A percentile compares a stretch with the other conserved stretches of the same genome.
Conservation (phyloP, 2,329 filamentous ascomycete genomes). For the Colletotrichum sp. region DNA sequence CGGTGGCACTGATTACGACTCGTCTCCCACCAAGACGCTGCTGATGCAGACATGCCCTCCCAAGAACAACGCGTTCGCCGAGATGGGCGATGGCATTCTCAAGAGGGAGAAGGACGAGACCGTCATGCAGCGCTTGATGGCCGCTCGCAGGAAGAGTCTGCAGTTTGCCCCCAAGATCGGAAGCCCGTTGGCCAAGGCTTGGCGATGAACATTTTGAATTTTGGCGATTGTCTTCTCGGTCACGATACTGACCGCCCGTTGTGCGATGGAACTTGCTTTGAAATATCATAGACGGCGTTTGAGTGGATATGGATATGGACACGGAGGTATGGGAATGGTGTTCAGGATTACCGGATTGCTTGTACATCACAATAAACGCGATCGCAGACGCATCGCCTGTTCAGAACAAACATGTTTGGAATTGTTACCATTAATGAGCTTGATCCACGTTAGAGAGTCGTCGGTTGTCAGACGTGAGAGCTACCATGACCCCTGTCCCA, state of each 20-base stretch:
- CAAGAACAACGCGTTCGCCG: conserved; percentile 43
- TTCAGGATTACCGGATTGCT: conserved; percentile 1
- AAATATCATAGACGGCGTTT: conserved; percentile 4
- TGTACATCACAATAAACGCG: conserved; percentile 9
- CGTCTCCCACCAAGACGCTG: conserved; percentile 41
- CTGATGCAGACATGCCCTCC: conserved; percentile 60
- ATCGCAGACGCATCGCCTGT: background rate
- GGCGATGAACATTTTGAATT: conserved; percentile 35
- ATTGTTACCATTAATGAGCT: background rate
- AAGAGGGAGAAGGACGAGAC: conserved; percentile 57
- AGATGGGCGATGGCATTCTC: conserved; percentile 50
- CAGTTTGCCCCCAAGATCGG: conserved; percentile 78
- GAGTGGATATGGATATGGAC: background rate
- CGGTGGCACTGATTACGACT: conserved; percentile 33
- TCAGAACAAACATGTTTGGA: background rate
- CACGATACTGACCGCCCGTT: background rate
- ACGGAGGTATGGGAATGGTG: background rate
- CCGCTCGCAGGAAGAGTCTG: conserved; percentile 76
- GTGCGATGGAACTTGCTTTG: background rate
- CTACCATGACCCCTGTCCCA: background rate
- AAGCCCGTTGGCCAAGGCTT: conserved; percentile 69
- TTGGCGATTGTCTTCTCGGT: background rate
- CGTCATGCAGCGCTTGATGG: conserved; percentile 68
- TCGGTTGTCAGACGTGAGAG: background rate
- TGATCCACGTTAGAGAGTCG: background rate